Conservation (phyloP, 495 filamentous ascomycete species). For the Letharia columbiana region DNA sequence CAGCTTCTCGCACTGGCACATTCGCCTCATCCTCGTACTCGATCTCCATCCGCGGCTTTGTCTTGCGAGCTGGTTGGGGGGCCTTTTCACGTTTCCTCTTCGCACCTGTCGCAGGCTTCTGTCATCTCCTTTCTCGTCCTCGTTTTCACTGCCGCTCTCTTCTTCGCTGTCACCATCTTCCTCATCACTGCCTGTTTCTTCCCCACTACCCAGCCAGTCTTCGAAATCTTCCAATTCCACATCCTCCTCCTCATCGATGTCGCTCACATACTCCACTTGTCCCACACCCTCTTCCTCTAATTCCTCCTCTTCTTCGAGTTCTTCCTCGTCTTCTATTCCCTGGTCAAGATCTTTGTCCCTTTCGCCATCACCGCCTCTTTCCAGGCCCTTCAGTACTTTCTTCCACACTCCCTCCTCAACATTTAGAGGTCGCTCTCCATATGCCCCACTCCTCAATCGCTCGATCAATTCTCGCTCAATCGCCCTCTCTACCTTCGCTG, state of each 20-base stretch:
- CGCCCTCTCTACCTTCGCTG: conserved; percentile 89
- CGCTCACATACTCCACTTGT: conserved; percentile 79
- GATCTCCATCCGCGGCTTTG: conserved; percentile 51
- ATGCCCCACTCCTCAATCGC: conserved; percentile 80
- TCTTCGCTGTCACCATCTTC: conserved; percentile 42
- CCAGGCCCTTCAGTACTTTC: conserved; percentile 86
- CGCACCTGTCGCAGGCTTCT: conserved; percentile 47
- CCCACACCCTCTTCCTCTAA: conserved; percentile 61
- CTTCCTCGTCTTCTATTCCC: conserved; percentile 73
- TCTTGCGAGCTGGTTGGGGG: conserved; percentile 51
- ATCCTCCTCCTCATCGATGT: conserved; percentile 55
- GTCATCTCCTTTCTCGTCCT: conserved; percentile 34
- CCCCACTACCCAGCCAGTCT: conserved; percentile 63
- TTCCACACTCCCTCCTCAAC: conserved; percentile 94
- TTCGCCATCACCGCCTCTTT: conserved; percentile 72
- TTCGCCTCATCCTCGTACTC: conserved; percentile 70
- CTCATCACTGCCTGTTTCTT: conserved; percentile 45
- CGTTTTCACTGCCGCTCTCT: conserved; percentile 37
- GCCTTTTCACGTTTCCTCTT: conserved; percentile 60
- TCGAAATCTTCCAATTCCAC: conserved; percentile 63
- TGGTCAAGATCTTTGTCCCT: conserved; percentile 83
- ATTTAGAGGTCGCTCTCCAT: conserved; percentile 90
- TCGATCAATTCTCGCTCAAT: conserved; percentile 97
- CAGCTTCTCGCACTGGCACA: conserved; percentile 39
- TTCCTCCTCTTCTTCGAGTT: conserved; percentile 59